These are phyloP conservation scores for Dionaea muscipula DNA, from an alignment of 179 eudicot species.

Conservation along the genomic window DNA sequence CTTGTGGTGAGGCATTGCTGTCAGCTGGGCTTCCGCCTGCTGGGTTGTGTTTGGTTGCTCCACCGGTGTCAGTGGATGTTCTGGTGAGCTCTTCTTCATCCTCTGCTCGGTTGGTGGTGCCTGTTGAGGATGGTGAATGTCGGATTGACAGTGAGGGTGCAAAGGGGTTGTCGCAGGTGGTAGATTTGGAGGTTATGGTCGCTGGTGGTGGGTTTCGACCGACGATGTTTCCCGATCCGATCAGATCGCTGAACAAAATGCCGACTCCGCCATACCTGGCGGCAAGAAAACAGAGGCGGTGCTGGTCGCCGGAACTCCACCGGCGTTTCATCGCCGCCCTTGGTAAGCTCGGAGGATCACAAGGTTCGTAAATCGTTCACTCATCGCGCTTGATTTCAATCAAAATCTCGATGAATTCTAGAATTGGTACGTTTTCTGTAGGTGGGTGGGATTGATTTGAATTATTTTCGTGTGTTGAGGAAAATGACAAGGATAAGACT, in stretches of 20 bases:
- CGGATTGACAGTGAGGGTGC: background rate
- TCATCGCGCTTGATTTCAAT: background rate
- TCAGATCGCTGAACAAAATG: background rate
- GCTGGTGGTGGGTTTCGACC: background rate
- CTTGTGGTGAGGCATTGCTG: too few relatives aligned
- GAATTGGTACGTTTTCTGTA: background rate
- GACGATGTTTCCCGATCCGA: conserved; percentile 1
- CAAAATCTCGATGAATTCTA: too few relatives aligned
- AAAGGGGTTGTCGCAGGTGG: background rate
- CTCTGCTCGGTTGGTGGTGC: too few relatives aligned
- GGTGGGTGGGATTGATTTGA: background rate
- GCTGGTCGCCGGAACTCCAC: conserved; percentile 47
- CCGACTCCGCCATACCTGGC: conserved; percentile 5
- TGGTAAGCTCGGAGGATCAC: conserved; percentile 34
- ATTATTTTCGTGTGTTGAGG: background rate
- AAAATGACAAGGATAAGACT: background rate
- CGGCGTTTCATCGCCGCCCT: conserved; percentile 28
- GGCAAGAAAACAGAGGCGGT: conserved; percentile 35
- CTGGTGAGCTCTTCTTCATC: too few relatives aligned
- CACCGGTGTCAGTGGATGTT: too few relatives aligned
- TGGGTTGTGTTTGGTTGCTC: too few relatives aligned
- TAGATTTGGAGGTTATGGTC: too few relatives aligned
- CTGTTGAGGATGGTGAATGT: too few relatives aligned
- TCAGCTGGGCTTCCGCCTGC: too few relatives aligned
- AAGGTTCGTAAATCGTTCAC: conserved; percentile 15